phyloP scores from a whole-genome alignment of 495 filamentous ascomycete genomes.

The Lophiotrema nucula region DNA sequence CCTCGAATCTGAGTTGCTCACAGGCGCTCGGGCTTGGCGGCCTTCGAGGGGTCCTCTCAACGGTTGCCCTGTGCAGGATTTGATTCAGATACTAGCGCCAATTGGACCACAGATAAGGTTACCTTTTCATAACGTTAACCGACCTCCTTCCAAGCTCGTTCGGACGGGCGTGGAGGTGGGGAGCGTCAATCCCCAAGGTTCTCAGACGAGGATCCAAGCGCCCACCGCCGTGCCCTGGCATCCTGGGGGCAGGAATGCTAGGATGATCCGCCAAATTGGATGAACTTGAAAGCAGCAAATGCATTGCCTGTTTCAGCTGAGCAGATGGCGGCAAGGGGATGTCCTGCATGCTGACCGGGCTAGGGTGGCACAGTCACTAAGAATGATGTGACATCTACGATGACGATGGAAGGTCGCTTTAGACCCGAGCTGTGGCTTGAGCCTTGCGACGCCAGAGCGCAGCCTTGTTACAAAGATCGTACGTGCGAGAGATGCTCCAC shows the following conservation, averaged over 20 bases:
- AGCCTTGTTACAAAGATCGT: constrained; percentile 23
- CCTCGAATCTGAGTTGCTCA: constrained; percentile 1
- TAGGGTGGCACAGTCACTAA: constrained; percentile 17
- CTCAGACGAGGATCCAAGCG: constrained; percentile 3
- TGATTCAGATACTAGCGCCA: constrained; percentile 18
- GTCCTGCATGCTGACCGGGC: constrained; percentile 28
- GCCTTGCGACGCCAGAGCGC: constrained; percentile 12
- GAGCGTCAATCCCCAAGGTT: neutral
- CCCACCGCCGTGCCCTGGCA: constrained; percentile 8
- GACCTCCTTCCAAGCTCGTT: constrained; percentile 23
- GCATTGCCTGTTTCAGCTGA: constrained; percentile 32
- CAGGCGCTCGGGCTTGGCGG: constrained; percentile 16
- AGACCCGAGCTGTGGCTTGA: constrained; percentile 27
- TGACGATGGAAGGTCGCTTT: constrained; percentile 24
- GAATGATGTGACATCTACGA: constrained; percentile 20
- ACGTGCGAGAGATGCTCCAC: constrained; percentile 10
- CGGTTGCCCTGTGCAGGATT: constrained; percentile 28
- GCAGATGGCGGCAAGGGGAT: constrained; percentile 20
- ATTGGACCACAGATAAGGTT: constrained; percentile 18
- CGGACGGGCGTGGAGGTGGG: constrained; percentile 17
- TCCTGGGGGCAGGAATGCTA: constrained; percentile 4
- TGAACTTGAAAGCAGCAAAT: constrained; percentile 11
- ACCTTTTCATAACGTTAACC: constrained; percentile 23
- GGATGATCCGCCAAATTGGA: constrained; percentile 23
- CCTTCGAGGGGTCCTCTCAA: constrained; percentile 1